These are phyloP conservation scores for Exophiala sp. DNA, from an alignment of 2,329 filamentous ascomycete genomes.

Conservation along the genomic window DNA sequence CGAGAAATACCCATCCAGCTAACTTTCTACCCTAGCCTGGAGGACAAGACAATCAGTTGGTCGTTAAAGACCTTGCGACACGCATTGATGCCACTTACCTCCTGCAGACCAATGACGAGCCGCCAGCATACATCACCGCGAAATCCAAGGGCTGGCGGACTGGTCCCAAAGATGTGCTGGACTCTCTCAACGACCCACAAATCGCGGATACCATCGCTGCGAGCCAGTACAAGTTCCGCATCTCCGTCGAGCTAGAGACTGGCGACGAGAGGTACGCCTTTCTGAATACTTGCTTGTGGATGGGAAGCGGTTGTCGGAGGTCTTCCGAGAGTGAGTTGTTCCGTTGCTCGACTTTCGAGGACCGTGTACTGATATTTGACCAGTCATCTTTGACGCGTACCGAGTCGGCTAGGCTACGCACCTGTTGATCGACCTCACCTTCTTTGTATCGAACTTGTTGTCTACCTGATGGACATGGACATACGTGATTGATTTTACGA, in stretches of 20 bases:
- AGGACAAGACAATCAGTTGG: constrained; percentile 49
- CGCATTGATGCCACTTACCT: constrained; percentile 45
- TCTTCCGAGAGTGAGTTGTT: constrained; percentile 41
- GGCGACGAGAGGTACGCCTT: constrained; percentile 50
- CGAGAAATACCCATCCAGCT: not conserved
- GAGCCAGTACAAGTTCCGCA: constrained; percentile 48
- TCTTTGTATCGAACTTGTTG: too few species aligned
- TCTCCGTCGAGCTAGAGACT: constrained; percentile 48
- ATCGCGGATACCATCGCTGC: constrained; percentile 47
- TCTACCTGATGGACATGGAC: too few species aligned
- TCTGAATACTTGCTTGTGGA: constrained; percentile 50
- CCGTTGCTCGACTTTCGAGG: not conserved
- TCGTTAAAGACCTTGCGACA: constrained; percentile 47
- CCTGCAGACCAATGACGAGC: constrained; percentile 51
- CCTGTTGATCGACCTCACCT: too few species aligned
- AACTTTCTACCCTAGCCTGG: constrained; percentile 38
- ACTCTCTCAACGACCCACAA: constrained; percentile 43
- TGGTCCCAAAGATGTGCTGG: constrained; percentile 47
- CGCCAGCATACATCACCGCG: constrained; percentile 47
- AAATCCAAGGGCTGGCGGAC: constrained; percentile 48
- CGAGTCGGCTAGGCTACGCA: constrained; percentile 18
- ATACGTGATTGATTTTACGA: too few species aligned
- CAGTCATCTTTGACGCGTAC: constrained; percentile 30
- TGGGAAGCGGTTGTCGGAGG: constrained; percentile 47
- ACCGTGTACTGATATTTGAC: not conserved